Evolutionary conservation across 2,329 filamentous ascomycete genomes (phyloP), one percentile per base, ranked within the genome.

Genomic region (Tolypocladium nubicola): DNA sequence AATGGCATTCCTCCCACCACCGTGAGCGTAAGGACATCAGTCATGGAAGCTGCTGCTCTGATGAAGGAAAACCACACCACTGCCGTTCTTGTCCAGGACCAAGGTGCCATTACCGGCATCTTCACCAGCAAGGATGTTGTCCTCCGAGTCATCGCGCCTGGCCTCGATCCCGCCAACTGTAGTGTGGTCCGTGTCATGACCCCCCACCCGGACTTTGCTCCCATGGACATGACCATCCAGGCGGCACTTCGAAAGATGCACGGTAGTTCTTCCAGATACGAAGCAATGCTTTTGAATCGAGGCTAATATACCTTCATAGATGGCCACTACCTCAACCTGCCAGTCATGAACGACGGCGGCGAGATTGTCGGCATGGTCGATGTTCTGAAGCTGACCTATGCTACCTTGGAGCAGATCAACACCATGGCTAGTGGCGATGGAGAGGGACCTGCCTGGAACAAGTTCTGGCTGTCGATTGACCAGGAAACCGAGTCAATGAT

Each of bases 1-100:
- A 95, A 91, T 66, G 94, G 94, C 59, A 81, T 91, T 64, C 92
- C 94, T 10, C 94, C 94, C 5, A 93, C 89, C 2, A 97, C 94
- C 1, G 94, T 99, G 60, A 97, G 89, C 60, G 94, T 99, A 35
- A 83, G 94, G 61, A 99, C 94, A 6, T 95, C 93, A 8, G 94
- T 99, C 64, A 96, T 90, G 77, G 94, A 99, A 68, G 94, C 94
- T 57, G 94, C 94, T 19, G 84, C 88, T 63, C 75, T 96, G 72
- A 99, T 99, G 94, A 97, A 96, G 78, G 94, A 99, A 73, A 93
- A 99, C 75, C 94, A 96, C 74, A 99, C 94, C 21, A 99, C 94
- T 19, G 94, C 94, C 52, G 87, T 99, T 47, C 78, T 99, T 58
- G 94, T 99, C 19, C 92, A 97, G 75, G 94, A 99, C 71, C 90